Conservation (phyloP, 345 rosid genomes). For the Populus alba region DNA sequence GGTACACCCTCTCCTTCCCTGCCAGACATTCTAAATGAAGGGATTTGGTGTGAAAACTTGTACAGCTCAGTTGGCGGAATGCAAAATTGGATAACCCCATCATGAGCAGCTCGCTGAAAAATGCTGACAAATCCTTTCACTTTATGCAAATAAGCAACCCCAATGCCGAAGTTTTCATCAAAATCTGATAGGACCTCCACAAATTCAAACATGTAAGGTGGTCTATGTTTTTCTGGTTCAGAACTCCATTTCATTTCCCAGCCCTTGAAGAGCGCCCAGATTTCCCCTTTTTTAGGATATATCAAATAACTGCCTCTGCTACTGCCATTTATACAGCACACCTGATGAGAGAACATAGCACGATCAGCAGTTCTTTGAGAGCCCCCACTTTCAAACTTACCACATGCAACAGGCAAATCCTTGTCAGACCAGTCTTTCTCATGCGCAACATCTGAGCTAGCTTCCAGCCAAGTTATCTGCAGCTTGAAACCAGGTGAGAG, state of each 20-base stretch:
- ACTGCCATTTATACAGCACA: constrained; percentile 10
- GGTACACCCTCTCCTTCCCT: constrained; percentile 71
- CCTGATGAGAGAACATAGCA: constrained; percentile 66
- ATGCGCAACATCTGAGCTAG: constrained; percentile 34
- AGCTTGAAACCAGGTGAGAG: constrained; percentile 53
- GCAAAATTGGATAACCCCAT: constrained; percentile 33
- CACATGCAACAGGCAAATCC: constrained; percentile 66
- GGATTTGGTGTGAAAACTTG: constrained; percentile 76
- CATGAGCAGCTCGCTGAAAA: constrained; percentile 35
- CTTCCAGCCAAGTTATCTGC: constrained; percentile 72
- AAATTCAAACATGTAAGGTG: constrained; percentile 53
- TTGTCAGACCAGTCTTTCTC: constrained; percentile 38
- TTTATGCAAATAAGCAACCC: constrained; percentile 65
- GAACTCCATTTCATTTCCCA: constrained; percentile 63
- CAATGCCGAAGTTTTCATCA: constrained; percentile 44
- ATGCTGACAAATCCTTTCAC: constrained; percentile 77
- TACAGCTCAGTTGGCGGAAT: constrained; percentile 45
- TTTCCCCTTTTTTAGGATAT: constrained; percentile 75
- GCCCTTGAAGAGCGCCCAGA: constrained; percentile 79
- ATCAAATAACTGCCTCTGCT: constrained; percentile 30
- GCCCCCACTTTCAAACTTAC: constrained; percentile 44
- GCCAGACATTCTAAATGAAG: constrained; percentile 69
- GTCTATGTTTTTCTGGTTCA: constrained; percentile 43
- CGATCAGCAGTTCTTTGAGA: constrained; percentile 38
- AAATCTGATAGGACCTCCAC: constrained; percentile 66